Evolutionary conservation across 371 early-diverging fungal species (phyloP).

Genomic region (Smittium culicis): DNA sequence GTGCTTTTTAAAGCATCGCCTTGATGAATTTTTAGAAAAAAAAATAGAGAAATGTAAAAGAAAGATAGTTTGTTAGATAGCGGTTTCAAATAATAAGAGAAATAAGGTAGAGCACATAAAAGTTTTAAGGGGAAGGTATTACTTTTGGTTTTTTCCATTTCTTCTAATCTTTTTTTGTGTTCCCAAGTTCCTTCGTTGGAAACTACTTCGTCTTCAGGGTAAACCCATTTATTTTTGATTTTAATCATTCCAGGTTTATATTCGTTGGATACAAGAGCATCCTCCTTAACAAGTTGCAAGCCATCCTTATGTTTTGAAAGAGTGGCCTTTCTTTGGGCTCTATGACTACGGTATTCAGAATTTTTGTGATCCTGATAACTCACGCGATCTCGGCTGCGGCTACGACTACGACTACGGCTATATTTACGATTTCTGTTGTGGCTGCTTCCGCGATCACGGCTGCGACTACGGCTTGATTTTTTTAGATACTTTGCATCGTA

Average conservation of each 20-base stretch:
- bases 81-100: too few relatives aligned
- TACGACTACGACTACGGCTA: not conserved
- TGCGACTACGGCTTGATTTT: not conserved
- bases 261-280: conserved; percentile 12
- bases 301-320: not conserved
- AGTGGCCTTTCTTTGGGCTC: not conserved
- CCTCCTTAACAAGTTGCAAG: not conserved
- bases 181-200: conserved; percentile 21
- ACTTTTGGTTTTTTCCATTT: conserved; percentile 26
- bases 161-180: conserved; percentile 21
- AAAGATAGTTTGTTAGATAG: too few relatives aligned
- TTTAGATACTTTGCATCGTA: not conserved
- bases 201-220: conserved; percentile 25
- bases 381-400: not conserved
- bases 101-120: too few relatives aligned
- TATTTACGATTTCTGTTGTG: not conserved
- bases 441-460: too few relatives aligned
- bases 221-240: conserved; percentile 24
- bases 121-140: too few relatives aligned
- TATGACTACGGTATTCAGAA: not conserved
- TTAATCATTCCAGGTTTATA: conserved; percentile 25
- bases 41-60: too few relatives aligned
- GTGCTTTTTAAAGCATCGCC: conserved; percentile 18
- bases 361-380: too few relatives aligned
- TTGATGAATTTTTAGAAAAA: not conserved